These are phyloP conservation scores for Dryas integrifolia DNA, from an alignment of 331 rosid species.

Conservation along the genomic window DNA sequence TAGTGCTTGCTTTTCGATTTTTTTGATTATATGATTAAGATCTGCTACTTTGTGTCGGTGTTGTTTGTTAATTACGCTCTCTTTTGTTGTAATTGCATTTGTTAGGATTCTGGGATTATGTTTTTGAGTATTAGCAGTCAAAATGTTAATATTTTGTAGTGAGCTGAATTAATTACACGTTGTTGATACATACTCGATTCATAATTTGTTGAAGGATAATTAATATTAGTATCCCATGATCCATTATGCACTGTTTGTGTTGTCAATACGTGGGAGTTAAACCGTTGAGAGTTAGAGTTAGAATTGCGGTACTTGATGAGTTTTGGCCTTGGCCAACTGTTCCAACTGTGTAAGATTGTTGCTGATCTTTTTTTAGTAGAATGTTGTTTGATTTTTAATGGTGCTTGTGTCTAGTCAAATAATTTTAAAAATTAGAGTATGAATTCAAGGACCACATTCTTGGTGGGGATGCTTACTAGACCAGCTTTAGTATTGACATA, in stretches of 20 bases:
- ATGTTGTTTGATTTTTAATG: not conserved
- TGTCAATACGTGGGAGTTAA: not conserved
- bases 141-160: not conserved
- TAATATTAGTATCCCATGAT: not conserved
- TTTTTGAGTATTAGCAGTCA: not conserved
- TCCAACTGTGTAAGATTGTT: not conserved
- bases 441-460: not conserved
- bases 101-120: not conserved
- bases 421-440: not conserved
- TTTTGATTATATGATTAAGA: constrained; percentile 4
- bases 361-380: not conserved
- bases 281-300: not conserved
- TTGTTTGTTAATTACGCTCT: not conserved
- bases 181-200: not conserved
- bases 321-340: not conserved
- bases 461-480: not conserved
- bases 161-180: not conserved
- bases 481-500: not conserved
- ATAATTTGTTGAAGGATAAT: not conserved
- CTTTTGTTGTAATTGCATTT: not conserved
- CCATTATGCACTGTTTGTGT: not conserved
- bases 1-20: not conserved
- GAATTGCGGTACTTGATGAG: not conserved
- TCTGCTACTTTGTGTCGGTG: constrained; percentile 1
- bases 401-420: not conserved